These are phyloP conservation scores for Filosporella fistucella DNA, from an alignment of 495 filamentous ascomycete genomes.

Conservation along the genomic window DNA sequence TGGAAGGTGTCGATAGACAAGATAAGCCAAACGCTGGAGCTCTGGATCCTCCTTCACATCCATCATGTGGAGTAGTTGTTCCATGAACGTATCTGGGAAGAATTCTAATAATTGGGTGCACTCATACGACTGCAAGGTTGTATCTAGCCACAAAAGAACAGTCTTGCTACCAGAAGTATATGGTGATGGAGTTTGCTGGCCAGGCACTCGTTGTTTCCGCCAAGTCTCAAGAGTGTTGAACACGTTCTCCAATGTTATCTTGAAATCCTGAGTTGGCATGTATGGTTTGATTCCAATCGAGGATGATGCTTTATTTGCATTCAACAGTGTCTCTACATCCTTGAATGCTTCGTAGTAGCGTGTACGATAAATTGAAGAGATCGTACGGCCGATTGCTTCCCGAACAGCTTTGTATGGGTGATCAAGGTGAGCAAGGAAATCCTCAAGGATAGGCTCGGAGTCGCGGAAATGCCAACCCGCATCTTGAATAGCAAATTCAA, in stretches of 20 bases:
- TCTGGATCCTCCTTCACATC: conserved; percentile 98
- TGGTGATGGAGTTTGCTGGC: conserved; percentile 86
- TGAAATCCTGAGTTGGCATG: conserved; percentile 67
- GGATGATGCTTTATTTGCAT: conserved; percentile 70
- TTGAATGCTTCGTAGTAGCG: conserved; percentile 89
- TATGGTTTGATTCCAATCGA: conserved; percentile 87
- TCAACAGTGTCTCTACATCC: conserved; percentile 68
- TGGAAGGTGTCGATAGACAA: conserved; percentile 93
- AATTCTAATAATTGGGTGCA: conserved; percentile 88
- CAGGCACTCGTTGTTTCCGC: conserved; percentile 78
- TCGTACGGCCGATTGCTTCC: conserved; percentile 86
- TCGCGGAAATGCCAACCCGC: conserved; percentile 94
- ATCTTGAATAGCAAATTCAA: conserved; percentile 84
- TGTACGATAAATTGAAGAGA: conserved; percentile 83
- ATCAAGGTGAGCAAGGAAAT: conserved; percentile 88
- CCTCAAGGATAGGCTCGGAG: conserved; percentile 80
- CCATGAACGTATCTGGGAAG: conserved; percentile 85
- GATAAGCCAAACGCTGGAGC: conserved; percentile 89
- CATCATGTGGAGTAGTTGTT: conserved; percentile 98
- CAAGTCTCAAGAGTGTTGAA: conserved; percentile 82
- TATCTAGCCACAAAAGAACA: conserved; percentile 91
- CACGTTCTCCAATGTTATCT: conserved; percentile 64
- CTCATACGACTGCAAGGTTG: conserved; percentile 83
- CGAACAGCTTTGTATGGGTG: conserved; percentile 97
- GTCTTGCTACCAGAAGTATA: conserved; percentile 98